phyloP scores from a whole-genome alignment of 306 rosid species.

The Castanea crenata region DNA sequence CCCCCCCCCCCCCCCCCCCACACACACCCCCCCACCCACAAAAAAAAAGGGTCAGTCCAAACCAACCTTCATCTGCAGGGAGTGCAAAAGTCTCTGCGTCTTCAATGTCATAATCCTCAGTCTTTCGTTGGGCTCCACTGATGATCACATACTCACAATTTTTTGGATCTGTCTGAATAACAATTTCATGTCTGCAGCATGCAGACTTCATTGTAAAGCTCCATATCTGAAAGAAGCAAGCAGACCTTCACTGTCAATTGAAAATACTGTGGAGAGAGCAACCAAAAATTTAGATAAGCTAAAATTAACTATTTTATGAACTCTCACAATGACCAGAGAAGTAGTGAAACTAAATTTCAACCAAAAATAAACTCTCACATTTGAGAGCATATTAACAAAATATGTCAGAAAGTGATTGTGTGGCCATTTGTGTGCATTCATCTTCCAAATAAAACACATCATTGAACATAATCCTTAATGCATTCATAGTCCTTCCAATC shows the following conservation, averaged over 20 bases:
- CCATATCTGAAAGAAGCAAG: constrained; percentile 73
- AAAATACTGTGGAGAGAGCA: not conserved
- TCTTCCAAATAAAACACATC: not conserved
- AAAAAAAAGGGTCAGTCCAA: not conserved
- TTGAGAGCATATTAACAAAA: not conserved
- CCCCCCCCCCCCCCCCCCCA: too few relatives aligned
- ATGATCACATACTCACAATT: constrained; percentile 71
- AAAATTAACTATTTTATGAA: not conserved
- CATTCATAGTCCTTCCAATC: not conserved
- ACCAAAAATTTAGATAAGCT: not conserved
- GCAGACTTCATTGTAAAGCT: constrained; percentile 88
- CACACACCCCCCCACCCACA: too few relatives aligned
- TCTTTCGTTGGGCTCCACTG: constrained; percentile 76
- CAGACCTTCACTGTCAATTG: not conserved
- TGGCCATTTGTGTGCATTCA: not conserved
- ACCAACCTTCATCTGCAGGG: constrained; percentile 84
- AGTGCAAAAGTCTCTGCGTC: constrained; percentile 88
- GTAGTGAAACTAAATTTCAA: not conserved
- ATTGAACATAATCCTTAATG: not conserved
- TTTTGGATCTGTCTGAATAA: constrained; percentile 90
- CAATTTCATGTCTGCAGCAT: constrained; percentile 85
- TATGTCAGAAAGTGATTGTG: not conserved
- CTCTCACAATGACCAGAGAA: not conserved
- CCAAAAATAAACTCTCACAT: not conserved
- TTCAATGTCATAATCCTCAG: constrained; percentile 74